These are phyloP conservation scores for Xanthoconium purpureum DNA, from an alignment of 768 basidiomycete genomes.

Conservation along the genomic window DNA sequence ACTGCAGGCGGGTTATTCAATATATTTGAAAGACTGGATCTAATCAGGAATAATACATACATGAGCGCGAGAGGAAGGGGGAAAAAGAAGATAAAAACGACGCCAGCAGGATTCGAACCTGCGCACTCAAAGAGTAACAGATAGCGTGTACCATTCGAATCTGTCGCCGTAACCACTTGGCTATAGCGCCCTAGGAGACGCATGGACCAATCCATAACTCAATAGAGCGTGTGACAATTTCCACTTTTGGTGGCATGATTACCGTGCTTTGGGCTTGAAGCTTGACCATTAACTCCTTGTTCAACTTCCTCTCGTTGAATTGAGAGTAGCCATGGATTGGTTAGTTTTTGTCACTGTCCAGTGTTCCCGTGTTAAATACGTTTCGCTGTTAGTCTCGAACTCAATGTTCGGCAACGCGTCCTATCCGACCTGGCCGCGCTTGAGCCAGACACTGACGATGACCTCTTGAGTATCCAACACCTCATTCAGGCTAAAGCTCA, in stretches of 20 bases:
- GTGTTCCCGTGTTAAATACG: background rate
- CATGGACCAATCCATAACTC: too few relatives aligned
- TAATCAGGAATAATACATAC: too few relatives aligned
- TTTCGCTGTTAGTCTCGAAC: conserved; percentile 53
- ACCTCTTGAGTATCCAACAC: conserved; percentile 47
- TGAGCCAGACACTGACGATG: conserved; percentile 46
- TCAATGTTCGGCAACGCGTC: conserved; percentile 75
- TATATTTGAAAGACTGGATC: too few relatives aligned
- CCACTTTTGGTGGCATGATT: conserved; percentile 4
- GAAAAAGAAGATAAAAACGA: conserved; percentile 20
- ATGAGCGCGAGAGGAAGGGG: background rate
- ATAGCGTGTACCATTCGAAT: conserved; percentile 46
- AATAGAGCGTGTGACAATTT: background rate
- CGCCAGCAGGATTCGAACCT: conserved; percentile 43
- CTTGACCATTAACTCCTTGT: too few relatives aligned
- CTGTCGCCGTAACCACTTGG: conserved; percentile 79
- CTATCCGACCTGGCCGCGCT: conserved; percentile 69
- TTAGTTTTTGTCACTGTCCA: conserved; percentile 24
- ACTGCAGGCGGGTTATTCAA: too few relatives aligned
- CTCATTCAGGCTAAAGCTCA: conserved; percentile 62
- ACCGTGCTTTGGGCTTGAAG: background rate
- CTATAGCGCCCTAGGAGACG: conserved; percentile 49
- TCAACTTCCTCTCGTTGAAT: background rate
- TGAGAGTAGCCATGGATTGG: conserved; percentile 44
- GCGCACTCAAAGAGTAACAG: conserved; percentile 41